Evolutionary conservation across 1,284 basidiomycete genomes (phyloP), one percentile per base, ranked within the genome.

Genomic region (Cutaneotrichosporon curvatum): DNA sequence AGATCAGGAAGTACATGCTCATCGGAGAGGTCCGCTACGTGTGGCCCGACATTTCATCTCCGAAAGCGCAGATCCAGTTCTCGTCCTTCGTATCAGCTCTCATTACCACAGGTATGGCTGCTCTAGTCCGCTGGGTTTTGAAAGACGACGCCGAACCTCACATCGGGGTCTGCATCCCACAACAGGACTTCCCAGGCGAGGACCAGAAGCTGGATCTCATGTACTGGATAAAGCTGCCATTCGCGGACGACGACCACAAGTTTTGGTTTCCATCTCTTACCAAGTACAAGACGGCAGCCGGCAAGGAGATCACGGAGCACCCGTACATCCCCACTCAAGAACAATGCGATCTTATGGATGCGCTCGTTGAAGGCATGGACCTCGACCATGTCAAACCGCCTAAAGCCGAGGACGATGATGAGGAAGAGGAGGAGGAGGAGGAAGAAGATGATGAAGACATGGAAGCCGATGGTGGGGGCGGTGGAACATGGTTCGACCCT

Each of bases 21-120:
- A 84, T 96, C 77, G 82, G 85, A 31, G 92, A 98, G 70, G 77
- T 92, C 20, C 81, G 84, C 50, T 94, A 90, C 62, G 75, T 97
- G 30, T 90, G 85, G 80, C 87, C 83, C 0, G 83, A 88, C 53
- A 76, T 81, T 1, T 69, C 72, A 2, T 79, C 80, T 8, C 74
- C 82, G 8, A 76, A 79, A 39, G 81, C 87, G 37, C 87, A 95
- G 70, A 80, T 90, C 21, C 81, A 85, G 12, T 77, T 97, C 38
- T 91, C 88, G 0, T 85, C 87, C 16, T 77, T 98, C 25, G 82
- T 87, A 0, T 79, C 84, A 59, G 92, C 84, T 1, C 87, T 96
- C 85, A 67, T 61, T 30, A 74, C 80, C 21, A 79, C 81, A 43
- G 71, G 76, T 3, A 76, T 80, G 43, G 74, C 83, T 58, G 90